These are phyloP conservation scores for Paramecium sonneborni DNA, from an alignment of 73 alveolate genomes.

Conservation along the genomic window DNA sequence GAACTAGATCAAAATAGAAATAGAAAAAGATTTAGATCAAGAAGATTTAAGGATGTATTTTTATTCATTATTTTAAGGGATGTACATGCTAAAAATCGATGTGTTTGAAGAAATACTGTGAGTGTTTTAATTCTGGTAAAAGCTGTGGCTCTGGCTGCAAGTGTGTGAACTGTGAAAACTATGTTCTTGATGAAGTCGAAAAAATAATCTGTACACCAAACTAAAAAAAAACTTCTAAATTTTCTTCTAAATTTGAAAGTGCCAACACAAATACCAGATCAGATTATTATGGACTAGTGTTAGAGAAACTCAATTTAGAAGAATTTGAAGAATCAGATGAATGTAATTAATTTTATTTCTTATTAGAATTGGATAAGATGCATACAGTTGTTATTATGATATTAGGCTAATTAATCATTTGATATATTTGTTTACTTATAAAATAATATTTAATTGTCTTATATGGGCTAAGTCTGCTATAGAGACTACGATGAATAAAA, in stretches of 20 bases:
- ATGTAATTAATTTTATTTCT: background rate
- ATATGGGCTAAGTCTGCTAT: background rate
- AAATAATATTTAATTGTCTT: background rate
- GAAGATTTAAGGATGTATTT: background rate
- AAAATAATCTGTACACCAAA: background rate
- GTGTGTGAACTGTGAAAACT: slow-evolving; percentile 2
- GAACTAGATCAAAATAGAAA: background rate
- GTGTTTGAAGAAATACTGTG: slow-evolving; percentile 69
- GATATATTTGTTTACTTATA: background rate
- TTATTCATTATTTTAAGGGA: background rate
- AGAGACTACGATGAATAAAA: background rate
- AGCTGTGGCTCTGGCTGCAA: slow-evolving; percentile 41
- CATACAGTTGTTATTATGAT: background rate
- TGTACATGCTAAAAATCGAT: slow-evolving; percentile 61
- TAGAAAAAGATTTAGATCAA: background rate
- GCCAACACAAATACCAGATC: background rate
- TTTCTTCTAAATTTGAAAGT: background rate
- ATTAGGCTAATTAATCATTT: background rate
- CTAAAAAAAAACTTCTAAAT: slow-evolving; percentile 17
- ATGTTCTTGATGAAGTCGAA: background rate
- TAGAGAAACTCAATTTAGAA: background rate
- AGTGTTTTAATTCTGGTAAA: slow-evolving; percentile 63
- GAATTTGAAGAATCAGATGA: background rate
- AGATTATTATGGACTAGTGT: background rate
- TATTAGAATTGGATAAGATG: background rate